These are phyloP conservation scores for Calonectria leucothoes DNA, from an alignment of 2,329 filamentous ascomycete genomes.

Conservation along the genomic window DNA sequence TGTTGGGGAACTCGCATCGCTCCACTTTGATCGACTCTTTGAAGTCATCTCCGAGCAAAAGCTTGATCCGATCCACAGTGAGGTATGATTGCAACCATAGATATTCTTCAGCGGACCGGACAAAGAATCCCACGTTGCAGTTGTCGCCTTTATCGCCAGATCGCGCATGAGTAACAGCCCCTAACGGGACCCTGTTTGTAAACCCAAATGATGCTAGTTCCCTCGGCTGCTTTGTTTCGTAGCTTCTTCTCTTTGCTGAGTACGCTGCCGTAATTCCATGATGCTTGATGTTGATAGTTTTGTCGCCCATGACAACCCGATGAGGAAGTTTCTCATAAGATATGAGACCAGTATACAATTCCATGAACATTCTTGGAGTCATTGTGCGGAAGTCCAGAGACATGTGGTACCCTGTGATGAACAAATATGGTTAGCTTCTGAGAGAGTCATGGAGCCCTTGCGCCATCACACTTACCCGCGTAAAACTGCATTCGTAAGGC, in stretches of 20 bases:
- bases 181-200: slow-evolving; percentile 4
- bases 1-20: slow-evolving; percentile 14
- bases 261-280: not conserved
- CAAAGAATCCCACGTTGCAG: slow-evolving; percentile 14
- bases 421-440: not conserved
- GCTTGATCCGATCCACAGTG: slow-evolving; percentile 1
- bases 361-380: slow-evolving; percentile 20
- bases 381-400: slow-evolving; percentile 18
- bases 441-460: not conserved
- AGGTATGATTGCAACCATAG: slow-evolving; percentile 21
- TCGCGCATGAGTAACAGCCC: slow-evolving; percentile 1
- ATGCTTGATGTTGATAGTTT: slow-evolving; percentile 7
- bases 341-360: slow-evolving; percentile 6
- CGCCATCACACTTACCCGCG: not conserved
- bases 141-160: slow-evolving; percentile 19
- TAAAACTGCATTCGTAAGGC: slow-evolving; percentile 23
- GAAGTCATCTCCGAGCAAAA: slow-evolving; percentile 16
- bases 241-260: not conserved
- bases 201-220: not conserved
- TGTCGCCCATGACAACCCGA: not conserved
- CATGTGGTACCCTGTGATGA: slow-evolving; percentile 16
- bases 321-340: slow-evolving; percentile 19
- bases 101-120: slow-evolving; percentile 18
- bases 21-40: not conserved
- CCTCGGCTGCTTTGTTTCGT: not conserved